Evolutionary conservation across 2,329 filamentous ascomycete genomes (phyloP), one percentile per base, ranked within the genome.

Genomic region (Macrophomina tecta): DNA sequence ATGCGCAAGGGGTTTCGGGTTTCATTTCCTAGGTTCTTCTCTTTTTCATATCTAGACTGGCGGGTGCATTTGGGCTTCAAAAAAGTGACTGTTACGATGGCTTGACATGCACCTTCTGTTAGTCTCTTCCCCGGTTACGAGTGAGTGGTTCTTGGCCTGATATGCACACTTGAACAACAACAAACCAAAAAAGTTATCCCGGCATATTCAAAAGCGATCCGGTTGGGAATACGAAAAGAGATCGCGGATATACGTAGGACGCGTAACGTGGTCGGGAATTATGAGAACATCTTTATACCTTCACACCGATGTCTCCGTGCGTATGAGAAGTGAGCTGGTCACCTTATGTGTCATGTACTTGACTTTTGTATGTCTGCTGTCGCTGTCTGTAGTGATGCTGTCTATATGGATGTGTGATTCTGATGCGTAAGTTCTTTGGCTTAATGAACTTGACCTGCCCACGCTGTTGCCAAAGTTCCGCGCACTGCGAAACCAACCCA

Each of bases 11-110:
- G 53, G 48, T 61, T 61, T 36, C n/a, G 14, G 64, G 45, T 51
- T 66, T 66, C 23, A 28, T 42, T 61, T 52, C 36, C 32, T 32
- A 48, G 52, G 14, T 28, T 53, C 40, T 38, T 60, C 40, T 23
- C 40, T 51, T 53, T 66, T 61, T 66, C 49, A 62, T 62, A 49
- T 60, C 45, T 66, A 66, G 64, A 66, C 53, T 51, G 53, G 64
- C 64, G 64, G 64, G 64, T 66, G 64, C 64, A 60, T 60, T 65
- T 52, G 45, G 64, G 64, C 53, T 60, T 66, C 64, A 34, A 66
- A 66, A 65, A 66, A 61, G 58, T 62, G 45, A 65, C 40, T 52
- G 45, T 66, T 60, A 61, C n/a, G 64, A 61, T 51, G 64, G 51
- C 64, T 58, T 65, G 52, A 64, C 38, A 64, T 58, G 52, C 63